Base-by-base conservation (phyloP, 148 eudicot genomes). In the Fagopyrum homotropicum region DNA sequence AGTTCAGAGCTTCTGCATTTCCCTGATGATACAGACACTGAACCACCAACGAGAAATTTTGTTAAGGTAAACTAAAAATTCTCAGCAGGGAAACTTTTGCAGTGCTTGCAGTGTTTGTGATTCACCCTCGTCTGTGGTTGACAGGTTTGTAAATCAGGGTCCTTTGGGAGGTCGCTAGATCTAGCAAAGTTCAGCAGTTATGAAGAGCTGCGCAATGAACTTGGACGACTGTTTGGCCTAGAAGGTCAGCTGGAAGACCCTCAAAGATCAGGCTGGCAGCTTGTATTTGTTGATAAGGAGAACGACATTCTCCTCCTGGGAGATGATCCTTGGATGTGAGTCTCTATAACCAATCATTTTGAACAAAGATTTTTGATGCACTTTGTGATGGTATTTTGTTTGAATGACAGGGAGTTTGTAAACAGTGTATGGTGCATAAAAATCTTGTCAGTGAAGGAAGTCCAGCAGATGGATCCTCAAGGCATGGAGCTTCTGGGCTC, bases 191-290 rank as follows among this genome's bases (percentile, higher is more conserved):
- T 86, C 59, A 91, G 93, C 91, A 89, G 97, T 76, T 91, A 91
- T 56, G 80, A 82, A 51, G 97, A 91, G 84, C 87, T 91, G 81
- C 88, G 90, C 50, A 77, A 88, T 80, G 91, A 84, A 79, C 91
- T 91, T 55, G 93, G 88, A 77, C 90, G 84, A 55, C 64, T 91
- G 89, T 91, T 89, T 77, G 91, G 97, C 76, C 86, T 91, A 61
- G 93, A 89, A 82, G 89, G 90, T 82, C 84, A 87, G 70, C 80
- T 91, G 84, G 91, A 91, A 80, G 97, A 89, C 64, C 89, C 97
- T 77, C 73, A 77, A 82, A 91, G 97, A 91, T 91, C 97, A 91
- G 97, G 97, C 97, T 91, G 97, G 97, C 97, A 91, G 97, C 97
- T 91, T 91, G 93, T 89, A 86, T 87, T 89, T 79, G 93, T 91